Conservation (phyloP, 192 early-diverging fungal genomes). For the Nowakowskiella sp. region DNA sequence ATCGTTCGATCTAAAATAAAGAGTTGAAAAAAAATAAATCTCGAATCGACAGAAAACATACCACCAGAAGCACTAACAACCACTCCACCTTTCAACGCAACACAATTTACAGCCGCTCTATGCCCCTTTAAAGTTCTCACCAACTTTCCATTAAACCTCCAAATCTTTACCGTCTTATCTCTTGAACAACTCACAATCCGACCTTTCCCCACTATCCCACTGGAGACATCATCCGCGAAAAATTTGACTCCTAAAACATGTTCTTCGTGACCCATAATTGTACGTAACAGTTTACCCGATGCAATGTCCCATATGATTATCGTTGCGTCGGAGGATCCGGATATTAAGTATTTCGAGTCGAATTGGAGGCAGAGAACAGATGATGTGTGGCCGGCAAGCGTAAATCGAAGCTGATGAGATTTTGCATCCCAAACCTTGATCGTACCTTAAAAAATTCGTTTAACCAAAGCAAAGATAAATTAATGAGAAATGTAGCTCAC, state of each 20-base stretch:
- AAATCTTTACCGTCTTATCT: background rate
- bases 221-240: background rate
- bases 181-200: background rate
- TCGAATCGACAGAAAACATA: background rate
- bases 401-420: constrained; percentile 41
- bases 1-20: constrained; percentile 77
- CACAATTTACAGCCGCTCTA: background rate
- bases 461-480: too few relatives aligned
- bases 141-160: background rate
- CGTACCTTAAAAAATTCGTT: constrained; percentile 17
- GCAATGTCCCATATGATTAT: constrained; percentile 58
- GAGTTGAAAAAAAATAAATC: constrained; percentile 54
- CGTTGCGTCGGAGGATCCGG: constrained; percentile 61
- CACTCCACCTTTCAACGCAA: constrained; percentile 15
- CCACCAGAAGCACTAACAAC: constrained; percentile 32
- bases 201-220: too few relatives aligned
- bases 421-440: constrained; percentile 71
- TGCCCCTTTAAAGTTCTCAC: background rate
- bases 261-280: constrained; percentile 47
- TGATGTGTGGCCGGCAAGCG: constrained; percentile 61
- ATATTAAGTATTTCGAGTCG: constrained; percentile 55
- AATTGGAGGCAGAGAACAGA: constrained; percentile 86
- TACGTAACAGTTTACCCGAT: constrained; percentile 36
- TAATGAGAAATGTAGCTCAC: too few relatives aligned
- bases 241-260: constrained; percentile 56